Percentiles rank a stretch among this genome's conserved stretches.
These are phyloP conservation scores for Candida corydali DNA, from an alignment of 805 yeast genomes.

Conservation along the genomic window DNA sequence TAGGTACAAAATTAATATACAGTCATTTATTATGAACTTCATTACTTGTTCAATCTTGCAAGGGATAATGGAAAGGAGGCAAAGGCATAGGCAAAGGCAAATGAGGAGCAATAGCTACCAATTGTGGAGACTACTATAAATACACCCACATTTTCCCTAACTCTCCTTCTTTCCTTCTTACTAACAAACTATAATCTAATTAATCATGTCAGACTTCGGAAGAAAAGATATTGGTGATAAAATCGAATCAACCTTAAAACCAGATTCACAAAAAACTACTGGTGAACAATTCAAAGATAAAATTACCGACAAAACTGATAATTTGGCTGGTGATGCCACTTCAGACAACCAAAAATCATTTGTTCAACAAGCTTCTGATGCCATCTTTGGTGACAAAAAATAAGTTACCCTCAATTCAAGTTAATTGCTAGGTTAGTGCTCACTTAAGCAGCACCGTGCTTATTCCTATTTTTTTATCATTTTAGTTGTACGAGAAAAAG, in stretches of 20 bases:
- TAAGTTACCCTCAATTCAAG: no score
- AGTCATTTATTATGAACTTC: no score
- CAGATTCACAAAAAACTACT: slow-evolving; percentile 39
- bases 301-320: slow-evolving; percentile 33
- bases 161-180: not conserved
- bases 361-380: slow-evolving; percentile 42
- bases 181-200: not conserved
- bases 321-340: slow-evolving; percentile 33
- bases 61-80: not conserved
- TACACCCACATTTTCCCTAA: not conserved
- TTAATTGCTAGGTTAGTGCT: no score
- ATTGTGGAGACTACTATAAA: slow-evolving; percentile 1
- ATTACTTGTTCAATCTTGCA: not conserved
- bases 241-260: slow-evolving; percentile 33
- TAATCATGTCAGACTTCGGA: slow-evolving; percentile 39
- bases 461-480: no score
- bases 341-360: slow-evolving; percentile 33
- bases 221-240: slow-evolving; percentile 41
- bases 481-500: no score
- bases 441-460: no score
- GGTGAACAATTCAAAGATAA: slow-evolving; percentile 34
- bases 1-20: no score
- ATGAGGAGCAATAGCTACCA: no score
- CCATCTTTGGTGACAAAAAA: slow-evolving; percentile 38
- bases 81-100: not conserved